These are phyloP conservation scores for Hypoxylon intermedium DNA, from an alignment of 495 filamentous ascomycete species.

Conservation along the genomic window DNA sequence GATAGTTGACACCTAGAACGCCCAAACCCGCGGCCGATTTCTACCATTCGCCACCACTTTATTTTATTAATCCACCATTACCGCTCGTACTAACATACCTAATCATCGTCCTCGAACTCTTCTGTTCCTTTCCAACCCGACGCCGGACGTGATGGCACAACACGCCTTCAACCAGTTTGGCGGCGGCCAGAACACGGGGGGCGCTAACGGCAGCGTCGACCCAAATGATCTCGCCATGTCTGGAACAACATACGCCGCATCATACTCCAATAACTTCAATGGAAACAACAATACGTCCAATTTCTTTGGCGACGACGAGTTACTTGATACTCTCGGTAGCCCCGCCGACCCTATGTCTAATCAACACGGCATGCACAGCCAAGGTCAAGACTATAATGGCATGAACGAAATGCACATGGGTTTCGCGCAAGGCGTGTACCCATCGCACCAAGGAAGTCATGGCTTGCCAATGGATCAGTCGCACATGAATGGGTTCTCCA, in stretches of 20 bases:
- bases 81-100: not conserved
- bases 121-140: constrained; percentile 9
- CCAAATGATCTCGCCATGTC: constrained; percentile 84
- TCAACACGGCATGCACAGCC: constrained; percentile 54
- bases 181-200: constrained; percentile 62
- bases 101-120: not conserved
- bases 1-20: not conserved
- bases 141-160: constrained; percentile 57
- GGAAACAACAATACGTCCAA: constrained; percentile 46
- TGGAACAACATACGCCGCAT: constrained; percentile 46
- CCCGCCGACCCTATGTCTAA: constrained; percentile 52
- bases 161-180: constrained; percentile 71
- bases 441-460: constrained; percentile 48
- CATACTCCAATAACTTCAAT: constrained; percentile 53
- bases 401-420: constrained; percentile 58
- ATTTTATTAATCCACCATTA: not conserved
- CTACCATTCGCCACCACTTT: not conserved
- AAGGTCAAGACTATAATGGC: constrained; percentile 56
- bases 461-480: constrained; percentile 54
- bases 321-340: constrained; percentile 63
- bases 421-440: constrained; percentile 56
- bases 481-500: constrained; percentile 78
- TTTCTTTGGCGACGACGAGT: constrained; percentile 68
- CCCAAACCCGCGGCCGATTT: not conserved
- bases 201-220: constrained; percentile 69